Evolutionary conservation across 192 early-diverging fungal genomes (phyloP).

Genomic region (Entomortierella parvispora): DNA sequence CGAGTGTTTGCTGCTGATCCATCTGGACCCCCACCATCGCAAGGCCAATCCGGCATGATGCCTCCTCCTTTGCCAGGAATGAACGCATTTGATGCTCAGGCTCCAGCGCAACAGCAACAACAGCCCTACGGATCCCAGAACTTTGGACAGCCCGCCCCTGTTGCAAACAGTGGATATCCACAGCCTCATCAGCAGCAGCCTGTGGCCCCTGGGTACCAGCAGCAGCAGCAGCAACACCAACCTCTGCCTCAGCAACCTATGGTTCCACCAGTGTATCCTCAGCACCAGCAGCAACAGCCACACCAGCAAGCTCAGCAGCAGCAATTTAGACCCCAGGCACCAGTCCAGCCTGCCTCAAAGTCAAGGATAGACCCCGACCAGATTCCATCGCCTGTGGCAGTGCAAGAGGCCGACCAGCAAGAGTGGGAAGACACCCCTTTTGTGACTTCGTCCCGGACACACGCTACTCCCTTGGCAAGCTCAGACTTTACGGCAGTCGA

Average conservation of each 20-base stretch:
- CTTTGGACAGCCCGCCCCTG: constrained; percentile 10
- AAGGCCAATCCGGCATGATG: constrained; percentile 22
- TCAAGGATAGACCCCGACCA: constrained; percentile 93
- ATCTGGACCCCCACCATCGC: constrained; percentile 13
- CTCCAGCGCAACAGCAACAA: constrained; percentile 14
- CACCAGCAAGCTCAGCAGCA: too few species aligned
- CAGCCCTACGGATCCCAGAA: constrained; percentile 31
- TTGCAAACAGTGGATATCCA: constrained; percentile 25
- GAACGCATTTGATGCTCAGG: constrained; percentile 20
- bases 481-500: constrained; percentile 87
- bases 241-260: constrained; percentile 46
- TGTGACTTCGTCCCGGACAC: constrained; percentile 72
- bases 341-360: constrained; percentile 52
- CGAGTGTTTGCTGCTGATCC: constrained; percentile 41
- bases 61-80: constrained; percentile 30
- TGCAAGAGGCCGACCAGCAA: constrained; percentile 86
- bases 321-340: constrained; percentile 31
- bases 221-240: constrained; percentile 39
- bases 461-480: constrained; percentile 79
- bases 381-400: constrained; percentile 89
- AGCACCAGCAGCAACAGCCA: constrained; percentile 38
- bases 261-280: constrained; percentile 38
- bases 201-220: constrained; percentile 32
- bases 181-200: constrained; percentile 17
- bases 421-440: constrained; percentile 73